Evolutionary conservation across 2,329 filamentous ascomycete genomes (phyloP), one percentile per base, ranked within the genome.

Genomic region (Periconia digitata): DNA sequence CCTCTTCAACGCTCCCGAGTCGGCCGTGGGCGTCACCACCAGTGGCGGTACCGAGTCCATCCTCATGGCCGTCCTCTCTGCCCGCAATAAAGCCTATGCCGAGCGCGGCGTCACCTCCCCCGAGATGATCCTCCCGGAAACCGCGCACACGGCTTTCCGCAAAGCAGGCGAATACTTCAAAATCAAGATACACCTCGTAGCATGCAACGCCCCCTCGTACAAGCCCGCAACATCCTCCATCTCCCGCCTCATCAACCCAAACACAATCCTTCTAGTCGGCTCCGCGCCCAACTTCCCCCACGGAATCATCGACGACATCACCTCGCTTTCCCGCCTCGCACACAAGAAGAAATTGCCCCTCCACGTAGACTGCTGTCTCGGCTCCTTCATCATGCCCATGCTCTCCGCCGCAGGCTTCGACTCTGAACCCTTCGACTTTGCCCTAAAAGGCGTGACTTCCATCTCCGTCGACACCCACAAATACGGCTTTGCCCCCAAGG

Each of bases 401-500:
- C 86, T 99, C 37, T 86, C 91, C 55, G 89, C 89, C 66, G 91
- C 94, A n/a, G 94, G 94, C 38, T 97, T 96, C 72, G 90, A 95
- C 54, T 82, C 88, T 18, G 85, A 87, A 59, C 85, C 85, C 5
- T 97, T 97, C 67, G 94, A 99, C 72, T 99, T 99, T 82, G 85
- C 89, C 47, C 85, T 95, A 50, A 90, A 89, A 59, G 94, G 94
- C 61, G 94, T 99, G 32, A 96, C 92, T 3, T 92, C 87, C 71
- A 97, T 99, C 72, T 91, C 86, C 58, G 95, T 92, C 71, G 94
- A 99, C 71, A 99, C 94, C 2, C 94, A 99, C 81, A 99, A 99
- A 73, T 99, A 99, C 70, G 94, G 94, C 32, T 99, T 99, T 68
- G 94, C 94, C 1, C 94, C 94, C 44, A 99, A 99, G 77, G 94